Percentiles rank a stretch among this genome's conserved stretches.
Evolutionary conservation across 768 basidiomycete species (phyloP).

Genomic region (Boletus barrowsii): DNA sequence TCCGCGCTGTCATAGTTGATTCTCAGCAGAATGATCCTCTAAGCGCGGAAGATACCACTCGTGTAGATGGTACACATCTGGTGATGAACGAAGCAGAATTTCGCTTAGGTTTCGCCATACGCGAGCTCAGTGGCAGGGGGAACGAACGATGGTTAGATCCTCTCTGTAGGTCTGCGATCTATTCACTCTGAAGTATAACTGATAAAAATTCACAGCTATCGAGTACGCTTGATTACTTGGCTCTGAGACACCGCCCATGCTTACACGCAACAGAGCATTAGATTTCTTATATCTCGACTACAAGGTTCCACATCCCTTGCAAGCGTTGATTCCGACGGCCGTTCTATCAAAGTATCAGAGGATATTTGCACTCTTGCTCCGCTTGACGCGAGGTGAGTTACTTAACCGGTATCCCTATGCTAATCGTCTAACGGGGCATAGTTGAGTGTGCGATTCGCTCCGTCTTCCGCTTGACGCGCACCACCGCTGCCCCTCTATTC

Average conservation of each 20-base stretch:
- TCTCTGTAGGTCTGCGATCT: constrained; percentile 53
- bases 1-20: constrained; percentile 83
- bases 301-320: constrained; percentile 77
- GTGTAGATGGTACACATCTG: constrained; percentile 34
- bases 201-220: constrained; percentile 16
- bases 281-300: constrained; percentile 92
- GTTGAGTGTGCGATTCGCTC: constrained; percentile 68
- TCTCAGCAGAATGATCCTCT: constrained; percentile 46
- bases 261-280: constrained; percentile 54
- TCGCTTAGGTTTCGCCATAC: constrained; percentile 81
- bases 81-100: constrained; percentile 63
- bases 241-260: background rate
- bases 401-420: background rate
- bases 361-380: constrained; percentile 75
- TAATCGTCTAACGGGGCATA: constrained; percentile 23
- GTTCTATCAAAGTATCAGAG: constrained; percentile 84
- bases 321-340: constrained; percentile 65
- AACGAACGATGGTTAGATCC: constrained; percentile 82
- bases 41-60: constrained; percentile 21
- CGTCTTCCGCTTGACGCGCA: constrained; percentile 61
- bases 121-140: constrained; percentile 64
- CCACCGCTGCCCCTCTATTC: constrained; percentile 47
- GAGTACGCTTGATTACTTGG: constrained; percentile 13
- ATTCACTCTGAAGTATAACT: background rate
- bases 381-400: constrained; percentile 69